Conservation (phyloP, 2,329 filamentous ascomycete species). For the Mycogone perniciosa region DNA sequence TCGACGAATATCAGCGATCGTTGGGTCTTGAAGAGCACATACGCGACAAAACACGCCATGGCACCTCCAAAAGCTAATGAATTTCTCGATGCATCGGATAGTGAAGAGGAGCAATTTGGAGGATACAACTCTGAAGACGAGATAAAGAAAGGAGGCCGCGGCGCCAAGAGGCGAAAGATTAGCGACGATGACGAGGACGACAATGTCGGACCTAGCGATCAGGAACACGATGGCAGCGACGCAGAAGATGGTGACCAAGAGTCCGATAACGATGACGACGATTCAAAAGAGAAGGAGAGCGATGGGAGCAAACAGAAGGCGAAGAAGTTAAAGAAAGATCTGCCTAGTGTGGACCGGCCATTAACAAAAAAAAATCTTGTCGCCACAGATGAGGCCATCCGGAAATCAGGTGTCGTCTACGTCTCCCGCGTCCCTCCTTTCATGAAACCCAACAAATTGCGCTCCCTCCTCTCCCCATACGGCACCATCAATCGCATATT, state of each 20-base stretch:
- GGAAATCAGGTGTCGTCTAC: constrained; percentile 75
- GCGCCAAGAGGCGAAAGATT: constrained; percentile 58
- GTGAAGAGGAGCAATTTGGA: constrained; percentile 50
- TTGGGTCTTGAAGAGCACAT: not conserved
- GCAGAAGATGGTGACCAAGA: constrained; percentile 20
- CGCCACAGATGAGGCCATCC: constrained; percentile 55
- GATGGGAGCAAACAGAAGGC: constrained; percentile 14
- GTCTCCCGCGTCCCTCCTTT: constrained; percentile 79
- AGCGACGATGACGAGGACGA: constrained; percentile 34
- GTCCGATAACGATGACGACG: constrained; percentile 18
- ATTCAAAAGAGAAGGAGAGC: constrained; percentile 17
- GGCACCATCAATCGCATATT: constrained; percentile 73
- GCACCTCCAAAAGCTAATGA: constrained; percentile 63
- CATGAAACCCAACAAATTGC: constrained; percentile 77
- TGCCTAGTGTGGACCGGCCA: constrained; percentile 46
- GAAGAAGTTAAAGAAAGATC: constrained; percentile 25
- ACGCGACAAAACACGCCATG: constrained; percentile 40
- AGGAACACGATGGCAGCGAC: constrained; percentile 26
- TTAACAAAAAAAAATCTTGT: constrained; percentile 64
- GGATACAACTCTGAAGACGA: constrained; percentile 67
- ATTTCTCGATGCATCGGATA: constrained; percentile 57
- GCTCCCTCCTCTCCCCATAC: constrained; percentile 67
- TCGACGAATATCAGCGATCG: not conserved
- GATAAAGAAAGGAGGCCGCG: constrained; percentile 56
- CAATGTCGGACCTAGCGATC: constrained; percentile 26